Percentiles rank a stretch among this genome's conserved stretches.
Conservation (phyloP, 495 filamentous ascomycete species). For the Xeromyces bisporus region DNA sequence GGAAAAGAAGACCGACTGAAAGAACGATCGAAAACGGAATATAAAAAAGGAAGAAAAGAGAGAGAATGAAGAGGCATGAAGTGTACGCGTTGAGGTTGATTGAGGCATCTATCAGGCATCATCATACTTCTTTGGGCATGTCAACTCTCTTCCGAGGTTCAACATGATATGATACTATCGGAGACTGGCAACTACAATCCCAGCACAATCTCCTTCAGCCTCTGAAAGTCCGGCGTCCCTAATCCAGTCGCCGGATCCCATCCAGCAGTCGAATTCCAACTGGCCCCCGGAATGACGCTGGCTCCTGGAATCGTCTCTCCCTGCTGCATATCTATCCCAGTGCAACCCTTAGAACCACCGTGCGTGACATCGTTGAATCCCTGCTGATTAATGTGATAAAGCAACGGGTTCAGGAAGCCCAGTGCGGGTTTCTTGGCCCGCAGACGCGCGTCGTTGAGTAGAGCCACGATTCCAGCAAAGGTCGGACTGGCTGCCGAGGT, state of each 20-base stretch:
- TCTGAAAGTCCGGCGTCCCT: slow-evolving; percentile 26
- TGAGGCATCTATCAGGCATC: too few relatives aligned
- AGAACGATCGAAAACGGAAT: too few relatives aligned
- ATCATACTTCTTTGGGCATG: too few relatives aligned
- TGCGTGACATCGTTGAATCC: slow-evolving; percentile 18
- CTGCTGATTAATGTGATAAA: slow-evolving; percentile 18
- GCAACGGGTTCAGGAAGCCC: slow-evolving; percentile 38
- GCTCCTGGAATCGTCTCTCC: slow-evolving; percentile 8
- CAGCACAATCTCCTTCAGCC: slow-evolving; percentile 18
- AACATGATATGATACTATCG: too few relatives aligned
- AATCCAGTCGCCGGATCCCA: slow-evolving; percentile 35
- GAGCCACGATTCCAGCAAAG: slow-evolving; percentile 29
- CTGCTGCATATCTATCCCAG: slow-evolving; percentile 14
- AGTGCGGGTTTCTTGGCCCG: slow-evolving; percentile 26
- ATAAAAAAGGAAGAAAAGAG: too few relatives aligned
- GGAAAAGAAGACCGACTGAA: too few relatives aligned
- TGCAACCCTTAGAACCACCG: slow-evolving; percentile 15
- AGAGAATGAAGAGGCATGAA: too few relatives aligned
- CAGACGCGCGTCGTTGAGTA: slow-evolving; percentile 35
- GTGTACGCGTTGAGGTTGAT: too few relatives aligned
- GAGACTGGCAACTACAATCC: slow-evolving; percentile 6
- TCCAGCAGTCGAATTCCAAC: slow-evolving; percentile 22
- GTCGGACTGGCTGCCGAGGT: slow-evolving; percentile 35
- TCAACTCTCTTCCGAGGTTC: too few relatives aligned
- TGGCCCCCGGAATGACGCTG: slow-evolving; percentile 13